phyloP scores from a whole-genome alignment of 768 basidiomycete species.

The Pulveroboletus sp. region DNA sequence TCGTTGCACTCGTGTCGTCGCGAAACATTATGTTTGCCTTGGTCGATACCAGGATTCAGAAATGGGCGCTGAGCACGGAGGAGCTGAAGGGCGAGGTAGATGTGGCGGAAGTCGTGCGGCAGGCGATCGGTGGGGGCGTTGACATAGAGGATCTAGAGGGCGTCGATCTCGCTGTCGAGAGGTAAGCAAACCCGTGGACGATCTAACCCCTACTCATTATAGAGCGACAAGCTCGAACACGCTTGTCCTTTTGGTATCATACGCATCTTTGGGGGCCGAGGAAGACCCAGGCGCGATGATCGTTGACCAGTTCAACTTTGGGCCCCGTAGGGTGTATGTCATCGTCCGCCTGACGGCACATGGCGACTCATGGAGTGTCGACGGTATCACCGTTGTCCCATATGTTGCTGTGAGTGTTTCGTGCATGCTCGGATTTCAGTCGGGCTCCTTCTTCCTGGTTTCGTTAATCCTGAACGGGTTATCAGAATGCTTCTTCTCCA shows the following conservation, averaged over 20 bases:
- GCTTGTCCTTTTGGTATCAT: slow-evolving; percentile 63
- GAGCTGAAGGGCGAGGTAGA: slow-evolving; percentile 57
- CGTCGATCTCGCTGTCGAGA: slow-evolving; percentile 61
- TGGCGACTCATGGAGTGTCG: slow-evolving; percentile 24
- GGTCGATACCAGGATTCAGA: slow-evolving; percentile 63
- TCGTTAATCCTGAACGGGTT: not conserved
- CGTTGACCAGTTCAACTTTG: slow-evolving; percentile 37
- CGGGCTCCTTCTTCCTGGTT: not conserved
- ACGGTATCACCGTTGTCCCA: slow-evolving; percentile 54
- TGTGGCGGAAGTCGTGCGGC: slow-evolving; percentile 44
- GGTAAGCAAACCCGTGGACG: slow-evolving; percentile 34
- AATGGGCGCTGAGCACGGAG: slow-evolving; percentile 56
- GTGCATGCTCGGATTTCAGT: not conserved
- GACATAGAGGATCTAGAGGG: slow-evolving; percentile 65
- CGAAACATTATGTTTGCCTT: slow-evolving; percentile 64
- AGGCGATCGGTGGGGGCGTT: slow-evolving; percentile 45
- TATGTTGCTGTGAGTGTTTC: slow-evolving; percentile 63
- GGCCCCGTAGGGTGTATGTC: slow-evolving; percentile 62
- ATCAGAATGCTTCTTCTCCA: slow-evolving; percentile 61
- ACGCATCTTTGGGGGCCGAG: slow-evolving; percentile 48
- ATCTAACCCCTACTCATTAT: slow-evolving; percentile 1
- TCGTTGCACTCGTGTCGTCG: slow-evolving; percentile 56
- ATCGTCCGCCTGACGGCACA: slow-evolving; percentile 43
- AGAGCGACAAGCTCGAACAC: slow-evolving; percentile 41
- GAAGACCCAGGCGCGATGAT: slow-evolving; percentile 35